Conservation (phyloP, 2,329 filamentous ascomycete species). For the Xylariaceae sp. region DNA sequence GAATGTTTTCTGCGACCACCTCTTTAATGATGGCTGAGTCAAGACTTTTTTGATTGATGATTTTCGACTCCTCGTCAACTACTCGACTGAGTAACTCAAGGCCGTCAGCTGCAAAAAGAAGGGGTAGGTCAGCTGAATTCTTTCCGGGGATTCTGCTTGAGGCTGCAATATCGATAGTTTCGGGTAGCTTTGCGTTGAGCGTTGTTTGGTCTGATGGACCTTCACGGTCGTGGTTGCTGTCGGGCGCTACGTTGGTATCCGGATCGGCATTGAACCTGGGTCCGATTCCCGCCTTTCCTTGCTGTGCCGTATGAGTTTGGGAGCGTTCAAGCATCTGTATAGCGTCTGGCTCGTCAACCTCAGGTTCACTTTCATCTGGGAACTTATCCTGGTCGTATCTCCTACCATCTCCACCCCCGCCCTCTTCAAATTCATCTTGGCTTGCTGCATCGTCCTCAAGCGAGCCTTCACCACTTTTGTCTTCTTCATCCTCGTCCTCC, state of each 20-base stretch:
- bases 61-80: conserved; percentile 22
- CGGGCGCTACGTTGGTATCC: background rate
- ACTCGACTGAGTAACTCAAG: conserved; percentile 27
- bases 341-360: conserved; percentile 10
- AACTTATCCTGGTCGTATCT: background rate
- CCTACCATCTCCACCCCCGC: conserved; percentile 13
- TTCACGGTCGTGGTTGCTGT: background rate
- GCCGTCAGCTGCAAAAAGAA: conserved; percentile 27
- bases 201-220: background rate
- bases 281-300: conserved; percentile 1
- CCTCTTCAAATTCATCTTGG: conserved; percentile 4
- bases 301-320: conserved; percentile 12
- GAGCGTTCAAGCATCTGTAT: background rate
- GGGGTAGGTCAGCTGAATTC: background rate
- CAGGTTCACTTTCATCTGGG: conserved; percentile 12
- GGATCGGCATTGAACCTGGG: background rate
- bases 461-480: conserved; percentile 10
- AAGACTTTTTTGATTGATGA: background rate
- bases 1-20: conserved; percentile 2
- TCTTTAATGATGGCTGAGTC: conserved; percentile 6
- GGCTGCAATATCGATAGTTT: background rate
- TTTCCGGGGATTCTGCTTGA: background rate
- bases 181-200: background rate
- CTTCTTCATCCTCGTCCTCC: conserved; percentile 4
- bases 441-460: background rate